Evolutionary conservation across 106 monocot species (phyloP).

Genomic region (Narthecium ossifragum): DNA sequence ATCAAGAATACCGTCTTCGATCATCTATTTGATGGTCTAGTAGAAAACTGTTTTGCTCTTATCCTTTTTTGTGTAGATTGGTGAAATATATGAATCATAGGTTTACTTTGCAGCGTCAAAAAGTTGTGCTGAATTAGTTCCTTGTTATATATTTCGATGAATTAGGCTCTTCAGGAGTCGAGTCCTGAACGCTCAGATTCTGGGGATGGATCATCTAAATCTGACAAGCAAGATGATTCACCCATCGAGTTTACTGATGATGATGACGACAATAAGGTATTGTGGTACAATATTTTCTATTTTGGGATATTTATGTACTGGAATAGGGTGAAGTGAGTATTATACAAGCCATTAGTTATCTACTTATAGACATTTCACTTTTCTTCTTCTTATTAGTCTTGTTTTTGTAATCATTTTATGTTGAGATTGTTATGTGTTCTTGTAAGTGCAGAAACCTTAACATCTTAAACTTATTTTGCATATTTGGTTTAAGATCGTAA

Average conservation of each 20-base stretch:
- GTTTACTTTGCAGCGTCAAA: neutral
- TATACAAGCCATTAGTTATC: neutral
- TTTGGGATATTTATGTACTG: neutral
- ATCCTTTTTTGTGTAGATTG: too few relatives aligned
- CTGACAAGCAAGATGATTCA: slow-evolving; percentile 29
- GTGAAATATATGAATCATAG: neutral
- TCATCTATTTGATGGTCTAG: too few relatives aligned
- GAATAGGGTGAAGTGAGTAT: neutral
- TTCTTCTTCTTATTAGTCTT: neutral
- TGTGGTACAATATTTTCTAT: neutral
- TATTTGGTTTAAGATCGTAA: too few relatives aligned
- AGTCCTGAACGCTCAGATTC: slow-evolving; percentile 25
- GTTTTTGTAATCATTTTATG: slow-evolving; percentile 2
- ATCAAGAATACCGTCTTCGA: too few relatives aligned
- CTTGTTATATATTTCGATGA: neutral
- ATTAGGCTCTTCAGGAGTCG: slow-evolving; percentile 34
- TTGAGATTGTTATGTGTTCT: neutral
- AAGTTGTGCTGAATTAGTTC: neutral
- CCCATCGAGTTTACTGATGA: slow-evolving; percentile 18
- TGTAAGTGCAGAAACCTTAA: too few relatives aligned
- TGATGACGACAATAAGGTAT: slow-evolving; percentile 36
- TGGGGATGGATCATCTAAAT: slow-evolving; percentile 18
- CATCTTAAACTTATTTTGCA: too few relatives aligned
- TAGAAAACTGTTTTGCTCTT: too few relatives aligned
- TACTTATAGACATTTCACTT: neutral